Evolutionary conservation across 495 filamentous ascomycete species (phyloP), one percentile per base, ranked within the genome.

Genomic region (Aspergillus homomorphus): DNA sequence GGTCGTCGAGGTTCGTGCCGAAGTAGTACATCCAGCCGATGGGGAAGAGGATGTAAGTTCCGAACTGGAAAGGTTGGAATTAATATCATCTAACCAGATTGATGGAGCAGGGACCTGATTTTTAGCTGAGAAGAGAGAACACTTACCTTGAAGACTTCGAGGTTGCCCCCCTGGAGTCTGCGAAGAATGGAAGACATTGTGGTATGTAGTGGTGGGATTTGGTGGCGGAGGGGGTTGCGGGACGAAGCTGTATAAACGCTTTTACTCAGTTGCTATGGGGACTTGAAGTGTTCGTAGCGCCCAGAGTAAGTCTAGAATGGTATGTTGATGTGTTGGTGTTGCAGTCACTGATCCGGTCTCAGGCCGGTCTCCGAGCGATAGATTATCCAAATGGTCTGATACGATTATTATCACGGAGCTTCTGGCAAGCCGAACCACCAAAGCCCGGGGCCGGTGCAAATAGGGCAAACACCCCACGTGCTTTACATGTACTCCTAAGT

Each of bases 21-120:
- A 97, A 98, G 77, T 98, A 98, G 81, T 96, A 98, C 94, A 98
- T 98, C 79, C 94, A 90, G 60, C 89, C 92, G 65, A 98, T 97
- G 21, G 94, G 94, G 76, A 98, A 98, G 81, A 97, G 86, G 76
- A 98, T 88, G 78, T 98, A 98, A 82, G 93, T 89, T 77, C 92
- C 91, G 77, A 97, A 97, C 92, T 97, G 43, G 42, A 23, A 6
- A 18, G 46, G 43, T 45, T n/a, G n/a, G n/a, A n/a, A n/a, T n/a
- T n/a, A n/a, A n/a, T n/a, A n/a, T n/a, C n/a, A n/a, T n/a, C n/a
- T n/a, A n/a, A n/a, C n/a, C n/a, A n/a, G n/a, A n/a, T n/a, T n/a
- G n/a, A n/a, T n/a, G n/a, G n/a, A n/a, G n/a, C n/a, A n/a, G n/a
- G n/a, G n/a, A n/a, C n/a, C n/a, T n/a, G n/a, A n/a, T n/a, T n/a